Conservation (phyloP, 805 yeast species). For the Sugiyamaella smithiae region DNA sequence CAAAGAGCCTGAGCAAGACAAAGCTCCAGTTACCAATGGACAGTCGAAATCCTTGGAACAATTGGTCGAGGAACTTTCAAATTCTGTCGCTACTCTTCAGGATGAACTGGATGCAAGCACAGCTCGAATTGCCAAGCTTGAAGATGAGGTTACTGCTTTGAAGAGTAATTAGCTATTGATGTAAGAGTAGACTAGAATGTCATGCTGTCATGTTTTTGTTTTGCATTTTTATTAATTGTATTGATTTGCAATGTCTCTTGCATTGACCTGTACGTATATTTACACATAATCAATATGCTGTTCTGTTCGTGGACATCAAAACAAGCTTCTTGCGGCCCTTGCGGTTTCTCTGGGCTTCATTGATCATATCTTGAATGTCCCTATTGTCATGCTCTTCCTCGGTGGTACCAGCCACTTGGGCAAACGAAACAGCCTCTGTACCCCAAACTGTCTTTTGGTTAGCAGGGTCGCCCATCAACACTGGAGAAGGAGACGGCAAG, state of each 20-base stretch:
- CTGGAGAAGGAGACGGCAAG: conserved; percentile 4
- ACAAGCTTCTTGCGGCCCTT: conserved; percentile 32
- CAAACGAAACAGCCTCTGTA: conserved; percentile 21
- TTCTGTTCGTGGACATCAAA: conserved; percentile 22
- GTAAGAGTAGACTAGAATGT: neutral
- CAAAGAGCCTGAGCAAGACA: neutral
- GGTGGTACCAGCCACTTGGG: conserved; percentile 21
- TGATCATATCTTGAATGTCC: conserved; percentile 20
- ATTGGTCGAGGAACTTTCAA: conserved; percentile 21
- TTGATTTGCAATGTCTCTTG: neutral
- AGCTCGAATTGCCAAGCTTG: conserved; percentile 23
- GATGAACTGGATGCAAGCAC: conserved; percentile 24
- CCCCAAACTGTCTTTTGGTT: conserved; percentile 21
- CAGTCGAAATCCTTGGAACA: conserved; percentile 4
- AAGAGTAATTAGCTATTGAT: too few species aligned
- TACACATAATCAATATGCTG: conserved; percentile 5
- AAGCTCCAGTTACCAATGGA: conserved; percentile 3
- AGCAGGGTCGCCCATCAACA: neutral
- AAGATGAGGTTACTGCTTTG: conserved; percentile 19
- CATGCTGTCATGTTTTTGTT: neutral
- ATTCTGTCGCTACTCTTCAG: conserved; percentile 22
- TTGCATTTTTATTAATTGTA: neutral
- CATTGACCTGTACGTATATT: too few species aligned
- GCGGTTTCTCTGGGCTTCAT: conserved; percentile 18
- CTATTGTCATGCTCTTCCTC: conserved; percentile 20